Conservation (phyloP, 2,329 filamentous ascomycete species). For the Pseudocercospora musae region DNA sequence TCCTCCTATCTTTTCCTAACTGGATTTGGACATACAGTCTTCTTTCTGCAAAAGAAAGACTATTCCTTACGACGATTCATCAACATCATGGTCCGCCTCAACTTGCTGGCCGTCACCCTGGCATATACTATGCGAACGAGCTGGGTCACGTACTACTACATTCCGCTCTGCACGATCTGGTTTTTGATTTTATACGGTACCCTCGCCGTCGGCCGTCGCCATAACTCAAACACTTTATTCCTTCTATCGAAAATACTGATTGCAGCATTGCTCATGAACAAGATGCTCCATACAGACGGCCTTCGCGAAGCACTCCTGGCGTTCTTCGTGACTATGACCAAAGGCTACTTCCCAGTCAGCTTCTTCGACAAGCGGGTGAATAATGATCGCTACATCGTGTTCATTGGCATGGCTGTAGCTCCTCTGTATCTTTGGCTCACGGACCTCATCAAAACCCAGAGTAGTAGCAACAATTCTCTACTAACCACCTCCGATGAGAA, state of each 20-base stretch:
- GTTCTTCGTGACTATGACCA: constrained; percentile 42
- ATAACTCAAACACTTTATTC: constrained; percentile 45
- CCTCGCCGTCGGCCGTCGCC: constrained; percentile 41
- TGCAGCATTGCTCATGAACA: constrained; percentile 42
- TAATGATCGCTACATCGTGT: constrained; percentile 56
- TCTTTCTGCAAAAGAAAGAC: constrained; percentile 55
- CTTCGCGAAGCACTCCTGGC: constrained; percentile 44
- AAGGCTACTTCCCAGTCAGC: constrained; percentile 48
- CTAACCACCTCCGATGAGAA: neutral
- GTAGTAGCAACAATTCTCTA: neutral
- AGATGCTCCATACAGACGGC: constrained; percentile 38
- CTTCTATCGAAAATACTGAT: constrained; percentile 49
- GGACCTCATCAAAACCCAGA: constrained; percentile 11
- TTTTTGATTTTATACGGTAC: constrained; percentile 56
- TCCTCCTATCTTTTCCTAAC: constrained; percentile 61
- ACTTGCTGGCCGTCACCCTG: constrained; percentile 53
- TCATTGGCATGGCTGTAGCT: constrained; percentile 54
- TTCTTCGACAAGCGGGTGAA: constrained; percentile 49
- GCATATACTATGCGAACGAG: constrained; percentile 56
- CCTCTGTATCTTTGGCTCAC: constrained; percentile 39
- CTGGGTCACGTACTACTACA: constrained; percentile 59
- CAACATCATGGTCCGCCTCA: constrained; percentile 54
- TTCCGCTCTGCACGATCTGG: constrained; percentile 60
- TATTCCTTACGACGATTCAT: constrained; percentile 54
- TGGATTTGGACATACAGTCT: constrained; percentile 59